Base-by-base conservation (phyloP, 176 grass and related monocot genomes). In the Tuctoria greenei region DNA sequence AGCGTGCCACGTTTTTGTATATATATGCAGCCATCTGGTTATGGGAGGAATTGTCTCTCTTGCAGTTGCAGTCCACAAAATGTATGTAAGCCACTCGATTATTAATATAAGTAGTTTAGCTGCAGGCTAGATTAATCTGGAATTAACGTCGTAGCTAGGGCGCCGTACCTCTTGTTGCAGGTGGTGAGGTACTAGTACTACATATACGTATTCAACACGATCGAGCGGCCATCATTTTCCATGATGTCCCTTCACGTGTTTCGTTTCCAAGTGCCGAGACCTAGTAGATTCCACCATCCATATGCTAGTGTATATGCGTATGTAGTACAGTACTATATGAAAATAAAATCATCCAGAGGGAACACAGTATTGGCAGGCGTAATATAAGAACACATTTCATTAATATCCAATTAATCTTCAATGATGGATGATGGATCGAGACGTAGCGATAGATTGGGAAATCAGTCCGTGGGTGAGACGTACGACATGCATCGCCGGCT, bases 101-200 rank as follows among this genome's bases (percentile, higher is more conserved):
- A 67, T 61, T 18, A 7, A 27, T 54, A 67, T 61, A 24, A 7
- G 27, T 54, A 64, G 35, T 56, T 77, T 16, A 58, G 65, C 56
- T 39, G 72, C 64, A 65, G 47, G 46, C 41, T 35, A 40, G 38
- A 75, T 47, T 68, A 49, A 7, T 64, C 28, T 60, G 38, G 61
- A 41, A 60, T 15, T 54, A 76, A 69, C 56, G 72, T 86, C 71
- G 73, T n/a, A n/a, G n/a, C n/a, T n/a, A n/a, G 40, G 28, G 60
- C 67, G 85, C 74, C 85, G 79, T n/a, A n/a, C n/a, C n/a, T 73
- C 79, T 56, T 37, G 50, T 36, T 52, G 50, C 73, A 16, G 42
- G n/a, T 77, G 70, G 67, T n/a, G n/a, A n/a, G n/a, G n/a, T n/a
- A n/a, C n/a, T n/a, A n/a, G n/a, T n/a, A 47, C 37, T 25, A 25